Conservation (phyloP, 768 basidiomycete genomes). For the Albatrellus ellisii region DNA sequence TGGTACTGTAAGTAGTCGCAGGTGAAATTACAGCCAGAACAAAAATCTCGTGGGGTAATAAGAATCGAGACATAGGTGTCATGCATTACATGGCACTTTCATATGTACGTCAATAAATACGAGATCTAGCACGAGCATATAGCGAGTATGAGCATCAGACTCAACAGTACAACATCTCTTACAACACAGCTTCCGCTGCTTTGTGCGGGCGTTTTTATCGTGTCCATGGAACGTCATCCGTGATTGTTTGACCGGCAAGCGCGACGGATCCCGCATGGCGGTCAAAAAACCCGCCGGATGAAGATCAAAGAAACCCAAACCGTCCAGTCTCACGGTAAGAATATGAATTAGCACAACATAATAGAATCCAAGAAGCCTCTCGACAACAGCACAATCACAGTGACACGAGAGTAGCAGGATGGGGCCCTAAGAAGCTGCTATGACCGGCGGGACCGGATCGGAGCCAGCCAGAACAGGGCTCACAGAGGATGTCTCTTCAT, state of each 20-base stretch:
- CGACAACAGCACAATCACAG: neutral
- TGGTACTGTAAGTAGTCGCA: too few species aligned
- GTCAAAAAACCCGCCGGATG: slow-evolving; percentile 6
- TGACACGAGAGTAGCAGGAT: neutral
- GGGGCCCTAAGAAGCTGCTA: slow-evolving; percentile 8
- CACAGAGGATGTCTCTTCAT: neutral
- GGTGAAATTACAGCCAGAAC: too few species aligned
- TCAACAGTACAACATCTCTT: neutral
- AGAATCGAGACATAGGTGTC: too few species aligned
- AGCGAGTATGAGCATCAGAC: neutral
- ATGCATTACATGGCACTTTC: too few species aligned
- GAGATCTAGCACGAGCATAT: neutral
- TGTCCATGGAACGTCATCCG: slow-evolving; percentile 6
- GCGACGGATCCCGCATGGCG: slow-evolving; percentile 9
- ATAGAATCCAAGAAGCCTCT: neutral
- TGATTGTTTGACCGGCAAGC: slow-evolving; percentile 7
- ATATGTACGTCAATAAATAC: neutral
- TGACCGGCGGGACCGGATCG: slow-evolving; percentile 12
- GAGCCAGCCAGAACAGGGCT: neutral
- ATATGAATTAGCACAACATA: neutral
- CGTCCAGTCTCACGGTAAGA: neutral
- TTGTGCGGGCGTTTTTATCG: neutral
- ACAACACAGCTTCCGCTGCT: neutral
- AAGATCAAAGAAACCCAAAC: neutral
- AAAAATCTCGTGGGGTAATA: too few species aligned